phyloP scores from a whole-genome alignment of 2,329 filamentous ascomycete genomes.

The Paecilomyces niveus region DNA sequence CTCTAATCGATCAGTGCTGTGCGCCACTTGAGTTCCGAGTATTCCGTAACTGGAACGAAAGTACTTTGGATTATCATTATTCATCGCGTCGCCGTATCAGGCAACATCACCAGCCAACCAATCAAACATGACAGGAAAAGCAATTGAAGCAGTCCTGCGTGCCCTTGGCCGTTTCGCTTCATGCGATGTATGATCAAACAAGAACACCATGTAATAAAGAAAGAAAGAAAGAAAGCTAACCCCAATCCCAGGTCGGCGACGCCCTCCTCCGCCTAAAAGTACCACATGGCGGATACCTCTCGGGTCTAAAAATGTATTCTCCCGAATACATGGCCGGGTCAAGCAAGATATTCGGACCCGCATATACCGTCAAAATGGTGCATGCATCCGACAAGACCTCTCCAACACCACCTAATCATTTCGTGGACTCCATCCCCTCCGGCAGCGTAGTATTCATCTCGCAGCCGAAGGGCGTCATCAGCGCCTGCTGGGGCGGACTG shows the following conservation, averaged over 20 bases:
- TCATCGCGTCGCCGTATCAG: too few relatives aligned
- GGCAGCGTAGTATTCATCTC: constrained; percentile 31
- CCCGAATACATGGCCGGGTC: constrained; percentile 12
- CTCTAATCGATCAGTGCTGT: neutral
- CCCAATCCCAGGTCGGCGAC: constrained; percentile 22
- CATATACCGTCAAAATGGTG: constrained; percentile 27
- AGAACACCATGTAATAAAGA: neutral
- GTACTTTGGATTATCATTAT: neutral
- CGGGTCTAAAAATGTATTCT: constrained; percentile 25
- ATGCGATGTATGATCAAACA: neutral
- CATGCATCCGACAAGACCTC: constrained; percentile 21
- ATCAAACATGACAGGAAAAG: neutral
- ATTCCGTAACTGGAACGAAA: neutral
- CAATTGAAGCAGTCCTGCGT: neutral
- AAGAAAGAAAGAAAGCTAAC: neutral
- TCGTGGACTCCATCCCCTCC: constrained; percentile 27
- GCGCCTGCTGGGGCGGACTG: constrained; percentile 33
- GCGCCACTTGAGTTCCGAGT: neutral
- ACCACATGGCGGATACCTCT: constrained; percentile 27
- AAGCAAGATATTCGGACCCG: constrained; percentile 21
- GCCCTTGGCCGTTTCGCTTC: neutral
- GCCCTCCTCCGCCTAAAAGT: constrained; percentile 27
- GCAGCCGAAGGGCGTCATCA: constrained; percentile 25
- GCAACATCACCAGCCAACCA: neutral
- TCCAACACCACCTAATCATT: constrained; percentile 24